Percentiles rank a stretch among this genome's conserved stretches.
Evolutionary conservation across 371 early-diverging fungal species (phyloP).

Genomic region (Batrachochytrium dendrobatidis): DNA sequence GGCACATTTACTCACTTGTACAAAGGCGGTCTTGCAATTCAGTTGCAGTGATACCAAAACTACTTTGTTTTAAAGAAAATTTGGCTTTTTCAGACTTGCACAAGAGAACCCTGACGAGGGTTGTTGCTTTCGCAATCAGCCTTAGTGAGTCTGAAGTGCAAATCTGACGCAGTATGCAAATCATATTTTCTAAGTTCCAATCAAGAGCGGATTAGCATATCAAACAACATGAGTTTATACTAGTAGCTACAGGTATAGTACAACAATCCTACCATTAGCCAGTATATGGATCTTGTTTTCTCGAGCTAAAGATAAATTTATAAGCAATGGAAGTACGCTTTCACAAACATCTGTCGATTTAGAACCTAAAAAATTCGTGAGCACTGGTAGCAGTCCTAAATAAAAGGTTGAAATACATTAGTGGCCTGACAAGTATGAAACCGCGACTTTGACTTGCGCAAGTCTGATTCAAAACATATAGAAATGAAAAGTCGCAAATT

Average conservation of each 20-base stretch:
- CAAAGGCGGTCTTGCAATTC: too few relatives aligned
- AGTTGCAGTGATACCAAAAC: background rate
- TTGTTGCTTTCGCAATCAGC: conserved; percentile 8
- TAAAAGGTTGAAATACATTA: background rate
- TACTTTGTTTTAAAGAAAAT: conserved; percentile 7
- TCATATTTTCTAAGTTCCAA: background rate
- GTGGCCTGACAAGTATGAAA: background rate
- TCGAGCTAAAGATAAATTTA: conserved; percentile 19
- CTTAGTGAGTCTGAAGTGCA: background rate
- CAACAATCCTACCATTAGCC: conserved; percentile 13
- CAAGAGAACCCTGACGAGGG: conserved; percentile 13
- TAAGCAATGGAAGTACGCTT: conserved; percentile 12
- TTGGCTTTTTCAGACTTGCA: conserved; percentile 26
- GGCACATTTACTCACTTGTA: too few relatives aligned
- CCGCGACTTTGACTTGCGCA: background rate
- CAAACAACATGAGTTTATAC: background rate
- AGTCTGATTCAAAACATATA: too few relatives aligned
- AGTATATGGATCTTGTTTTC: conserved; percentile 26
- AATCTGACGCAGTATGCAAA: background rate
- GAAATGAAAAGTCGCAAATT: too few relatives aligned
- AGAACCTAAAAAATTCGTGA: conserved; percentile 11
- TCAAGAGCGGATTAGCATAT: background rate
- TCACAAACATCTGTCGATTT: background rate
- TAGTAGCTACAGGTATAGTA: too few relatives aligned
- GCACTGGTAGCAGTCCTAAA: conserved; percentile 12